Conservation (phyloP, 148 eudicot species). For the Rheum nobile region DNA sequence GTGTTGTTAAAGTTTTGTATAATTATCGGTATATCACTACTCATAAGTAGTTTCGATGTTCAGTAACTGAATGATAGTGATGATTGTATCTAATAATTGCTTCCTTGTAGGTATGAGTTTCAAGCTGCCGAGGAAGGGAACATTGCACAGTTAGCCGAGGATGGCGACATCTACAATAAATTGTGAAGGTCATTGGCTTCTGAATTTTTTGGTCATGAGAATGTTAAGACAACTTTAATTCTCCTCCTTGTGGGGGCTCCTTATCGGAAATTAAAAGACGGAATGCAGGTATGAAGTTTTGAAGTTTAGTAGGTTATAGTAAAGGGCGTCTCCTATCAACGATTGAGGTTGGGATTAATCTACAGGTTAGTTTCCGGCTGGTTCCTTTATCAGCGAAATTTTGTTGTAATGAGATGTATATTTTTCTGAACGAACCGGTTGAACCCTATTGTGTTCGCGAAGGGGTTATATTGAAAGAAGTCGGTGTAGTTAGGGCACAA, state of each 20-base stretch:
- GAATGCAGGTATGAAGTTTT: too few relatives aligned
- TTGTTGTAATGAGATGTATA: neutral
- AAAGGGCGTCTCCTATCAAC: neutral
- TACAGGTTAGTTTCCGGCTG: neutral
- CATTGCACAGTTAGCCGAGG: too few relatives aligned
- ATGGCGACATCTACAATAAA: too few relatives aligned
- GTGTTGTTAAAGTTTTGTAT: too few relatives aligned
- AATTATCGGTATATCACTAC: too few relatives aligned
- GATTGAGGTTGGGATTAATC: neutral
- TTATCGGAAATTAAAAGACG: slow-evolving; percentile 79
- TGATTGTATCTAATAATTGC: too few relatives aligned
- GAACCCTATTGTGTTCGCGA: neutral
- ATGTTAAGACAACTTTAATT: slow-evolving; percentile 88
- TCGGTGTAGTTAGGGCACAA: neutral
- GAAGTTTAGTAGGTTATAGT: too few relatives aligned
- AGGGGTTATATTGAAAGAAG: neutral
- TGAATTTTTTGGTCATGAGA: slow-evolving; percentile 96
- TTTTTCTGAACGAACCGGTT: neutral
- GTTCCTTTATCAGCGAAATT: neutral
- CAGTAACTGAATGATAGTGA: too few relatives aligned
- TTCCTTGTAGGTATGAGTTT: too few relatives aligned
- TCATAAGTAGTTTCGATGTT: too few relatives aligned
- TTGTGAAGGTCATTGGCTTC: slow-evolving; percentile 81
- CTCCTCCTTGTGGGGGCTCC: slow-evolving; percentile 99
- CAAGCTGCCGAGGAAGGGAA: too few relatives aligned